A percentile compares a stretch with the other conserved stretches of the same genome.
phyloP scores from a whole-genome alignment of 208 protist species.

The Crithidia brevicula region DNA sequence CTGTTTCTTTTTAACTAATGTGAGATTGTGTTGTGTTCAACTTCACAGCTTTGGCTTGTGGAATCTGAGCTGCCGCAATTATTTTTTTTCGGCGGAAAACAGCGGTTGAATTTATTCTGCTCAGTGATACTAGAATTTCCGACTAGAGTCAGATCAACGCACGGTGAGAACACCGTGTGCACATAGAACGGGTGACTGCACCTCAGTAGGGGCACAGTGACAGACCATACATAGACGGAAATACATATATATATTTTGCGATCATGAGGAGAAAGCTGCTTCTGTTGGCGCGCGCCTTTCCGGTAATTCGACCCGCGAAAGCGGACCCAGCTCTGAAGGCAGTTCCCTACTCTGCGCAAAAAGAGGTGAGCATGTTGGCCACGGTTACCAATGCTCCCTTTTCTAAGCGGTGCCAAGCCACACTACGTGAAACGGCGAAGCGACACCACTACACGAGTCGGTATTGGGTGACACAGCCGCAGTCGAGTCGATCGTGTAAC shows the following conservation, averaged over 20 bases:
- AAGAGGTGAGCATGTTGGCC: constrained; percentile 66
- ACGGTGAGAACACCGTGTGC: background rate
- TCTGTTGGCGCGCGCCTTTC: constrained; percentile 14
- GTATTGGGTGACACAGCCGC: constrained; percentile 84
- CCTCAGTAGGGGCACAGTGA: background rate
- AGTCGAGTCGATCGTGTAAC: constrained; percentile 76
- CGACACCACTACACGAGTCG: constrained; percentile 55
- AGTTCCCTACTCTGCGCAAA: constrained; percentile 17
- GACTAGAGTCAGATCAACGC: background rate
- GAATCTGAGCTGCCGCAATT: too few species aligned
- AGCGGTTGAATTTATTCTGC: too few species aligned
- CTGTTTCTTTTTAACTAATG: too few species aligned
- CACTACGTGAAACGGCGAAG: constrained; percentile 48
- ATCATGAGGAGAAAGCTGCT: constrained; percentile 9
- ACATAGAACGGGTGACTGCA: background rate
- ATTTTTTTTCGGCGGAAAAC: background rate
- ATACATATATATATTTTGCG: background rate
- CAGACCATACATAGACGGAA: background rate
- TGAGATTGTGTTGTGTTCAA: too few species aligned
- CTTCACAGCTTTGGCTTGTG: too few species aligned
- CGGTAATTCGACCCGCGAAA: constrained; percentile 11
- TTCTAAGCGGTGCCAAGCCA: constrained; percentile 50
- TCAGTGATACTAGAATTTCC: too few species aligned
- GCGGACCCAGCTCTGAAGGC: background rate
- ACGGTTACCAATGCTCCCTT: constrained; percentile 82